Conservation (phyloP, 2,329 filamentous ascomycete genomes). For the Colletotrichum tamarilloi region DNA sequence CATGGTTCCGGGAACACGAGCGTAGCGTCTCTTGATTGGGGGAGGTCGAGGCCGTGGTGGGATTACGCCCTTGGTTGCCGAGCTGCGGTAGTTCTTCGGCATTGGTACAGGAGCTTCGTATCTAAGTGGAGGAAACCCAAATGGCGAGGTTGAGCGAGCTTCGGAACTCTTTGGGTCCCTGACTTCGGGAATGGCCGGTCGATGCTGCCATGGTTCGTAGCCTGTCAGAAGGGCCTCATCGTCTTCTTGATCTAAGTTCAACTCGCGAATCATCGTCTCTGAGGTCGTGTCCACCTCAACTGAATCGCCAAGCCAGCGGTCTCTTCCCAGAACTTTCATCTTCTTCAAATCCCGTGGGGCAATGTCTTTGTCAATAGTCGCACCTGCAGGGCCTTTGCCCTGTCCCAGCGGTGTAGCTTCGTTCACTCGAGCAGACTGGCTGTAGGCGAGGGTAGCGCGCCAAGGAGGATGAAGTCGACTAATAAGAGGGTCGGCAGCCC, state of each 20-base stretch:
- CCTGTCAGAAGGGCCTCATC: not conserved
- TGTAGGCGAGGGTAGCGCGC: conserved; percentile 38
- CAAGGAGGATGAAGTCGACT: conserved; percentile 49
- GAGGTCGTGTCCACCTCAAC: not conserved
- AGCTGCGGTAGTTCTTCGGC: not conserved
- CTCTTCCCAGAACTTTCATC: conserved; percentile 38
- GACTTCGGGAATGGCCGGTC: not conserved
- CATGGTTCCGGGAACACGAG: conserved; percentile 24
- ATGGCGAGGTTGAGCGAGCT: not conserved
- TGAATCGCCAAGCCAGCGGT: conserved; percentile 40
- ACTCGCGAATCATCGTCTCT: not conserved
- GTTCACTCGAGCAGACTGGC: conserved; percentile 30
- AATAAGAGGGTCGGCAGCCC: conserved; percentile 49
- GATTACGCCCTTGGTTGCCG: not conserved
- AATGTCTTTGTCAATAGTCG: conserved; percentile 29
- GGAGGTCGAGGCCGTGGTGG: conserved; percentile 27
- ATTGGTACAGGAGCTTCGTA: conserved; percentile 14
- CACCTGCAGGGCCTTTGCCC: not conserved
- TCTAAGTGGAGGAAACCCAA: not conserved
- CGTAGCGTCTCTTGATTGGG: conserved; percentile 18
- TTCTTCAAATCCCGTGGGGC: conserved; percentile 25
- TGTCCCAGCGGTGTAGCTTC: not conserved
- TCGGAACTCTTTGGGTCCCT: not conserved
- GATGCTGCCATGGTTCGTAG: conserved; percentile 24
- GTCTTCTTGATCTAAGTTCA: conserved; percentile 2